Evolutionary conservation across 2,329 filamentous ascomycete genomes (phyloP).

Genomic region (Pseudogymnoascus sp.): DNA sequence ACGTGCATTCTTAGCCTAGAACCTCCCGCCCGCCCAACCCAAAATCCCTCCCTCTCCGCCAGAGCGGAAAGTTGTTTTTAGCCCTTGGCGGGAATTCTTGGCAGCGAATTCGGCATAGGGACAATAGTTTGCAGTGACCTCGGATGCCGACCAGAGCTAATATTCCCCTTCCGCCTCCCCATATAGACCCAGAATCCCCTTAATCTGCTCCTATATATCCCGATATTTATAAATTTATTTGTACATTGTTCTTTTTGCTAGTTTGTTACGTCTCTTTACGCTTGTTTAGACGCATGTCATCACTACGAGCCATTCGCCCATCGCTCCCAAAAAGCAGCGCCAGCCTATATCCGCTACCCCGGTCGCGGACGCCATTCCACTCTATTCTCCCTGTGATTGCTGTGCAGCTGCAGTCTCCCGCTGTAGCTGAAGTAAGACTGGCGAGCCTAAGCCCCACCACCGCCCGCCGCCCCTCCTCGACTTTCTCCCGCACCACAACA

Average conservation of each 20-base stretch:
- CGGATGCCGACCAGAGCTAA: neutral
- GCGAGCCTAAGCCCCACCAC: constrained; percentile 12
- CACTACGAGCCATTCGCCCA: constrained; percentile 9
- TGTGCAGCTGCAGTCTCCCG: constrained; percentile 4
- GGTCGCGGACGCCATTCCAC: neutral
- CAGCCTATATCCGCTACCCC: neutral
- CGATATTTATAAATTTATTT: neutral
- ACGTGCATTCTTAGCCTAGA: neutral
- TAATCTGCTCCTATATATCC: neutral
- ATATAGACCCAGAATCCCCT: neutral
- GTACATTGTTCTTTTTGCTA: neutral
- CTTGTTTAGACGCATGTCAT: constrained; percentile 33
- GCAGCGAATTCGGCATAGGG: neutral
- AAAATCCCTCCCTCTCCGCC: neutral
- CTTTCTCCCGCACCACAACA: constrained; percentile 14
- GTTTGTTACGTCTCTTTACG: neutral
- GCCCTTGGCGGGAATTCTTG: neutral
- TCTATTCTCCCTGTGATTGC: constrained; percentile 2
- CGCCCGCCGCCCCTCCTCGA: constrained; percentile 15
- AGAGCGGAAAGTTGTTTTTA: neutral
- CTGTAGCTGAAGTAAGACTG: constrained; percentile 10
- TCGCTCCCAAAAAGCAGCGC: neutral
- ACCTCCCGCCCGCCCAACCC: neutral
- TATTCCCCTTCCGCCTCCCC: neutral
- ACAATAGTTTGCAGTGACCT: neutral